phyloP scores from a whole-genome alignment of 2,329 filamentous ascomycete genomes.

The Rosellinia necatrix region DNA sequence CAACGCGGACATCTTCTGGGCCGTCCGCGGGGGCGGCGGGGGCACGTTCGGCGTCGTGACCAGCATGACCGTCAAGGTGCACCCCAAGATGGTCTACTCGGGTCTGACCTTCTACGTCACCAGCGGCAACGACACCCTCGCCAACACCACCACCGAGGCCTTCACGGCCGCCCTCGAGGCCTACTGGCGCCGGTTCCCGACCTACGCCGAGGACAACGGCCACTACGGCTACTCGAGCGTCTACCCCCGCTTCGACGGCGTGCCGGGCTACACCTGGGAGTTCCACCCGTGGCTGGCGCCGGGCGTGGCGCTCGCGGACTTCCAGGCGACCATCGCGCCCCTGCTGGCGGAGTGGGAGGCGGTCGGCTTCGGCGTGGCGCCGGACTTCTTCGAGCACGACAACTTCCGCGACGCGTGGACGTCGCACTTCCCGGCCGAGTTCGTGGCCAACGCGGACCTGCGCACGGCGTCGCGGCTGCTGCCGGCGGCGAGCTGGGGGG shows the following conservation, averaged over 20 bases:
- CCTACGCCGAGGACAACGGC: conserved; percentile 17
- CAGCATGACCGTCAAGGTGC: conserved; percentile 44
- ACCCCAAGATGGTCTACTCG: conserved; percentile 42
- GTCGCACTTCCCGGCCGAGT: conserved; percentile 48
- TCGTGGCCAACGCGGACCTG: conserved; percentile 37
- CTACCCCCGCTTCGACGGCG: conserved; percentile 30
- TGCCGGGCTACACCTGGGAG: conserved; percentile 18
- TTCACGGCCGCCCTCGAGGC: conserved; percentile 40
- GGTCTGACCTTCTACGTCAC: conserved; percentile 41
- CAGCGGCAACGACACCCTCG: conserved; percentile 30
- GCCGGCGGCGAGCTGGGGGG: conserved; percentile 45
- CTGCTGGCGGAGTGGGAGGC: conserved; percentile 32
- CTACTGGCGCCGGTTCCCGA: conserved; percentile 34
- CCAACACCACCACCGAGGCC: conserved; percentile 28
- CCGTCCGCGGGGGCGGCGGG: conserved; percentile 50
- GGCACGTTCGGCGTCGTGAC: conserved; percentile 44
- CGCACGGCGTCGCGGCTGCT: conserved; percentile 47
- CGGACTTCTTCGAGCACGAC: conserved; percentile 39
- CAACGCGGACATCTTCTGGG: conserved; percentile 54
- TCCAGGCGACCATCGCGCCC: conserved; percentile 41
- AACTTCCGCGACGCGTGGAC: conserved; percentile 20
- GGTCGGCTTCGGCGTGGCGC: conserved; percentile 19
- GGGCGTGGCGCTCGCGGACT: conserved; percentile 40
- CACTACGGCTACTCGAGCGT: conserved; percentile 33
- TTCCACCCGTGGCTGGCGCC: conserved; percentile 44